Base-by-base conservation (phyloP, 177 flowering plant genomes). In the Vitis hybrid region DNA sequence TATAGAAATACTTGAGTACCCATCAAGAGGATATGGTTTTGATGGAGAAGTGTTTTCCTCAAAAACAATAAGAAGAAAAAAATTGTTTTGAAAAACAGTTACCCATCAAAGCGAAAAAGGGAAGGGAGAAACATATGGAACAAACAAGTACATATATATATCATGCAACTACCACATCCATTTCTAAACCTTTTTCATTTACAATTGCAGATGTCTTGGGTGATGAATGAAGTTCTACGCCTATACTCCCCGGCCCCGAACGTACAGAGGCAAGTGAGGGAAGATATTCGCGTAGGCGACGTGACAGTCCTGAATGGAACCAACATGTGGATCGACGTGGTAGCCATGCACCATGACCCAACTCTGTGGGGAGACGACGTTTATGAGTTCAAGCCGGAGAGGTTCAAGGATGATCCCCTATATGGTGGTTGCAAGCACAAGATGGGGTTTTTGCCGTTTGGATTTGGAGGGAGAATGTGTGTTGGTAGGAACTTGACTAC, bases 391-490 rank as follows among this genome's bases (percentile, higher is more conserved):
- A 82, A 68, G 39, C 98, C 97, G 2, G 93, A 92, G 71, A 80
- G 97, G 79, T 92, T 92, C 64, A 70, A 69, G 62, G 87, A 84
- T 6, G 83, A 84, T 50, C 15, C 2, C 18, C 6, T 81, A 8
- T 55, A 78, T 49, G 94, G 94, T 0, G 93, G 89, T 3, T 90
- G 97, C 88, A 88, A 83, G 60, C 88, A 89, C 73, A 89, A 81
- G 79, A 90, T 88, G 91, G 96, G 94, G 18, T 92, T 70, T 66
- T 70, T 88, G 71, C 82, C 86, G 0, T 83, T 83, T 18, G 83
- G 86, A 22, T 78, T 79, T 45, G 86, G 86, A 62, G 84, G 84
- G n/a, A 72, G 86, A 48, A 81, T 78, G 77, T 83, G 86, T 22
- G 63, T 83, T 15, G 86, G 82, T 3, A 58, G 78, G 63, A 76